Percentiles rank a stretch among this genome's conserved stretches.
Conservation (phyloP, 768 basidiomycete species). For the Lyophyllum decastes region DNA sequence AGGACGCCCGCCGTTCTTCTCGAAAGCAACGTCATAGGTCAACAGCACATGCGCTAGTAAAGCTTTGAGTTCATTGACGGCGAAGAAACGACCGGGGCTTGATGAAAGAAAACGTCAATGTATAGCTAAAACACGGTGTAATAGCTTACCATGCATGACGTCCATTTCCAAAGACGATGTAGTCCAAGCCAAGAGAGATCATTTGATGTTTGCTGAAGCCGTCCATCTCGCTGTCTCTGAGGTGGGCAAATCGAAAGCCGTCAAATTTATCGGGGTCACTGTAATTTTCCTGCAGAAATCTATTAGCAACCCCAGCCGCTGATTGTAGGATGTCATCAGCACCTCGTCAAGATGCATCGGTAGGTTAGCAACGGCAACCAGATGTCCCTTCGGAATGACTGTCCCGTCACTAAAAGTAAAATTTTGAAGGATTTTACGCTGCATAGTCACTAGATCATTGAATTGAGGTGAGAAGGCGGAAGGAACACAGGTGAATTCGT, state of each 20-base stretch:
- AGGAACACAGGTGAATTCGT: conserved; percentile 4
- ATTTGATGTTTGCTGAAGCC: conserved; percentile 26
- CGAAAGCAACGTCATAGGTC: conserved; percentile 40
- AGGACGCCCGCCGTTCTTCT: background rate
- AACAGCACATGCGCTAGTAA: conserved; percentile 39
- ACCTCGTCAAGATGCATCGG: conserved; percentile 13
- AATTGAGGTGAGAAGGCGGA: background rate
- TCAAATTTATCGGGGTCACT: background rate
- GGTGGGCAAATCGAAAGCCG: conserved; percentile 10
- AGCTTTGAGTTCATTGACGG: conserved; percentile 43
- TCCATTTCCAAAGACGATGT: conserved; percentile 32
- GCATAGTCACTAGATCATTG: conserved; percentile 6
- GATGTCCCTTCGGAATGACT: conserved; percentile 17
- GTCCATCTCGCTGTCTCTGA: conserved; percentile 22
- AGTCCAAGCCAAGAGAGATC: conserved; percentile 24
- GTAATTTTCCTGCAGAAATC: background rate
- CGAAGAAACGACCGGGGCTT: conserved; percentile 48
- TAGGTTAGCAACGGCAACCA: conserved; percentile 8
- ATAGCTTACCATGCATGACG: conserved; percentile 16
- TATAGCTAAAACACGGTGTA: background rate
- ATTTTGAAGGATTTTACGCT: conserved; percentile 19
- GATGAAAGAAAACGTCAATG: background rate
- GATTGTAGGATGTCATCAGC: background rate
- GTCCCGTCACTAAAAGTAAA: conserved; percentile 29
- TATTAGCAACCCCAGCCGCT: background rate